phyloP scores from a whole-genome alignment of 2,329 filamentous ascomycete species.

The Neofusicoccum cordaticola region DNA sequence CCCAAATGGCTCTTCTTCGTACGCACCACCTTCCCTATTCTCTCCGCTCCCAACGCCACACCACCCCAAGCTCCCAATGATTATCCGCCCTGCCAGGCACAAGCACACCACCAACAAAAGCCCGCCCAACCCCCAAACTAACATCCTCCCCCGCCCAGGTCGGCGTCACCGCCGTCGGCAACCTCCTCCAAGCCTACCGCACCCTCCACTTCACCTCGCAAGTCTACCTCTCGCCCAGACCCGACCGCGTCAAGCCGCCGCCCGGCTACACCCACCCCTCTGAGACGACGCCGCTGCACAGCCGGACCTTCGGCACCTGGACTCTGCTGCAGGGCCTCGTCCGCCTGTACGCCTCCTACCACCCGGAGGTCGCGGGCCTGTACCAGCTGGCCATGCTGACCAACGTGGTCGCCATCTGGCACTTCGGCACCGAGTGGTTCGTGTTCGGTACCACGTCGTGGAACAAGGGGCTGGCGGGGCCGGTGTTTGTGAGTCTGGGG shows the following conservation, averaged over 20 bases:
- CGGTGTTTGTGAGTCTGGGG: constrained; percentile 55
- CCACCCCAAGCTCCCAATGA: neutral
- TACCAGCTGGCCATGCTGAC: constrained; percentile 83
- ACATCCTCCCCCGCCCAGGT: constrained; percentile 53
- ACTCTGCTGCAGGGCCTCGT: constrained; percentile 75
- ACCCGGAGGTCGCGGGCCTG: constrained; percentile 67
- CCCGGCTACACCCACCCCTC: constrained; percentile 36
- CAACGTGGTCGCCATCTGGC: constrained; percentile 72
- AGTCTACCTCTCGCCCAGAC: constrained; percentile 69
- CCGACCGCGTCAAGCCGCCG: constrained; percentile 42
- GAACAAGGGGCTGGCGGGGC: constrained; percentile 57
- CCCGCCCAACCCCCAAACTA: too few relatives aligned
- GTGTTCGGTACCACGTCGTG: constrained; percentile 73
- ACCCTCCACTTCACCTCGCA: constrained; percentile 81
- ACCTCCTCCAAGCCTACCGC: constrained; percentile 78
- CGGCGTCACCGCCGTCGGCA: constrained; percentile 76
- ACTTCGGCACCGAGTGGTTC: constrained; percentile 79
- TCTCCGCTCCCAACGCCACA: neutral
- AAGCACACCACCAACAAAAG: neutral
- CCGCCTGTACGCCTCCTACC: constrained; percentile 79
- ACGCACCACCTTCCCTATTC: constrained; percentile 24
- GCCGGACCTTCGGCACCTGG: constrained; percentile 84
- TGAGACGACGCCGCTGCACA: constrained; percentile 69
- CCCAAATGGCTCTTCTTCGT: constrained; percentile 67
- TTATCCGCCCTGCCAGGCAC: neutral